Base-by-base conservation (phyloP, 176 grass and related monocot species). In the sorghum (Sorghum bicolor) region DNA sequence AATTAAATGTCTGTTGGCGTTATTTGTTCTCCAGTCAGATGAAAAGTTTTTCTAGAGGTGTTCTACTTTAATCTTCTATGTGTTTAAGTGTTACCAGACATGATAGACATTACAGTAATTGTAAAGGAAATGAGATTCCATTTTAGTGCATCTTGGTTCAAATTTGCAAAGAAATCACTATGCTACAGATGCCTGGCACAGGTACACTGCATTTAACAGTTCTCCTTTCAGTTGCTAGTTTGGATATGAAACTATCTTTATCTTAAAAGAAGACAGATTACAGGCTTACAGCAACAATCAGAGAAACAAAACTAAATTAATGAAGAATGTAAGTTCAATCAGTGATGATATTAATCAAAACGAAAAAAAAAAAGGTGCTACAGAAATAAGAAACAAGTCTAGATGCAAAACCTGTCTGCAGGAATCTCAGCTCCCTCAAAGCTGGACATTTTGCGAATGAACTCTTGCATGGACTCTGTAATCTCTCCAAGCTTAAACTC, bases 341-440 rank as follows among this genome's bases (percentile, higher is more conserved):
- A 83, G 5, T 34, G 22, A 66, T 66, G n/a, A 1, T 20, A n/a
- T 52, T 37, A 32, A 32, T 36, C 57, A 3, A 14, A 74, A 53
- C 12, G 45, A 6, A 40, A 78, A 36, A 6, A 40, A 78, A 36
- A 43, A 24, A 22, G 53, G 67, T 30, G 20, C 3, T 61, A 88
- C 26, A 81, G 34, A 66, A 37, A 55, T 34, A 16, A 64, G 14
- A 76, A 75, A 44, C 43, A 52, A 67, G 71, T 79, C 25, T 38
- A 40, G 58, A 81, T 19, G 44, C 28, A 64, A 44, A 85, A 99
- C 96, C 93, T 96, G 80, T 84, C 90, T 64, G 85, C 75, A 75
- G 93, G 96, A 92, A 94, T 81, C 85, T 99, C 93, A 11, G 93
- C 93, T 84, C 96, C 96, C 89, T 99, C 91, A 76, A 94, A 99